These are phyloP conservation scores for Syzygium aromaticum DNA, from an alignment of 345 rosid genomes.

Conservation along the genomic window DNA sequence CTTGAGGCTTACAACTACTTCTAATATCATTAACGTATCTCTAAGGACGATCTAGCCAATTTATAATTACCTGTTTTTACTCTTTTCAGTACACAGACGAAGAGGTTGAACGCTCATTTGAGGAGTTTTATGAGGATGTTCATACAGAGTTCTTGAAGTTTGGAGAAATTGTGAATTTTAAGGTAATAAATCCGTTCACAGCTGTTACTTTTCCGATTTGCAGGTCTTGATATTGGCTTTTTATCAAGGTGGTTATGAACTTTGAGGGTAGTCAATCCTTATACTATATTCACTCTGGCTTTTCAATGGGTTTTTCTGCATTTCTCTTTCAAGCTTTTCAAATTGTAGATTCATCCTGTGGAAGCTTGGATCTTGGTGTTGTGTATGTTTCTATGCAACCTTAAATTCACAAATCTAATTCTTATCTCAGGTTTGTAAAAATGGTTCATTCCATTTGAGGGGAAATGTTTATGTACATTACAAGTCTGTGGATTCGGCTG, in stretches of 20 bases:
- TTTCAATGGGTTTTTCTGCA: background rate
- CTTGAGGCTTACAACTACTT: background rate
- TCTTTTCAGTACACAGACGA: constrained; percentile 80
- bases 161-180: constrained; percentile 93
- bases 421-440: constrained; percentile 67
- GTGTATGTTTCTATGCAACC: background rate
- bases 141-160: constrained; percentile 94
- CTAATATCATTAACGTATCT: background rate
- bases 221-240: background rate
- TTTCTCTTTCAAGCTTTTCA: background rate
- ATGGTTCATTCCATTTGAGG: constrained; percentile 82
- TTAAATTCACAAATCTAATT: constrained; percentile 1
- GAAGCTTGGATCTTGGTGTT: background rate
- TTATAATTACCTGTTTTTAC: background rate
- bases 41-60: background rate
- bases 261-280: background rate
- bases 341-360: background rate
- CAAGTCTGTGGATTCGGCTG: constrained; percentile 71
- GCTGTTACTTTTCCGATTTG: background rate
- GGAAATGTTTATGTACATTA: constrained; percentile 92
- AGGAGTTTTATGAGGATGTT: constrained; percentile 96
- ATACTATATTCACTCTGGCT: background rate
- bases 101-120: constrained; percentile 70
- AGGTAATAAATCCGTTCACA: constrained; percentile 35
- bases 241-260: background rate